phyloP scores from a whole-genome alignment of 1,139 yeast species.

The Nakaseomyces sp. region DNA sequence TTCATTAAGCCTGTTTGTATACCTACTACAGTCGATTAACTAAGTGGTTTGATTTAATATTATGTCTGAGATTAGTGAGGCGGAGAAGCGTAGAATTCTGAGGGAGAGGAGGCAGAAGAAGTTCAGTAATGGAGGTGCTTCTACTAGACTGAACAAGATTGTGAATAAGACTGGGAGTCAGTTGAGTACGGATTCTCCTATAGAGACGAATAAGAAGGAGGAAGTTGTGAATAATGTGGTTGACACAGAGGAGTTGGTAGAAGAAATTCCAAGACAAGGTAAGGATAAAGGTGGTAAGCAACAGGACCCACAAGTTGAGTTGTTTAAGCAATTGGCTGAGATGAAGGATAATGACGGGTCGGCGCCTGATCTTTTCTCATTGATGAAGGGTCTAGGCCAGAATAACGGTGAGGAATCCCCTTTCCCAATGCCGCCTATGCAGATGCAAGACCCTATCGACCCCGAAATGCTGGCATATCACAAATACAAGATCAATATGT shows the following conservation, averaged over 20 bases:
- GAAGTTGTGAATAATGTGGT: not conserved
- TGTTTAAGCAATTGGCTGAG: slow-evolving; percentile 22
- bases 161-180: slow-evolving; percentile 35
- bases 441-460: slow-evolving; percentile 18
- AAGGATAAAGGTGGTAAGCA: slow-evolving; percentile 2
- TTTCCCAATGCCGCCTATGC: slow-evolving; percentile 7
- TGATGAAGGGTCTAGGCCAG: slow-evolving; percentile 22
- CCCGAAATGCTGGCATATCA: slow-evolving; percentile 25
- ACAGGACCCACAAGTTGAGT: slow-evolving; percentile 17
- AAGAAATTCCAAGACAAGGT: slow-evolving; percentile 10
- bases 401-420: slow-evolving; percentile 10
- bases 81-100: slow-evolving; percentile 52
- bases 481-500: slow-evolving; percentile 22
- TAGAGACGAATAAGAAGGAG: slow-evolving; percentile 18
- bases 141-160: slow-evolving; percentile 46
- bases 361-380: slow-evolving; percentile 26
- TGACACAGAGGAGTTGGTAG: slow-evolving; percentile 1
- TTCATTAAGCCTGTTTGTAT: too few relatives aligned
- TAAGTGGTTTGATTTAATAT: not conserved
- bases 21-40: too few relatives aligned
- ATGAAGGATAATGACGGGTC: slow-evolving; percentile 14
- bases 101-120: slow-evolving; percentile 68
- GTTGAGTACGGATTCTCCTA: slow-evolving; percentile 31
- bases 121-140: slow-evolving; percentile 50
- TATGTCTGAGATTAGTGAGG: slow-evolving; percentile 39